A percentile compares a stretch with the other conserved stretches of the same genome.
Conservation (phyloP, 345 rosid species). For the Populus simonii region DNA sequence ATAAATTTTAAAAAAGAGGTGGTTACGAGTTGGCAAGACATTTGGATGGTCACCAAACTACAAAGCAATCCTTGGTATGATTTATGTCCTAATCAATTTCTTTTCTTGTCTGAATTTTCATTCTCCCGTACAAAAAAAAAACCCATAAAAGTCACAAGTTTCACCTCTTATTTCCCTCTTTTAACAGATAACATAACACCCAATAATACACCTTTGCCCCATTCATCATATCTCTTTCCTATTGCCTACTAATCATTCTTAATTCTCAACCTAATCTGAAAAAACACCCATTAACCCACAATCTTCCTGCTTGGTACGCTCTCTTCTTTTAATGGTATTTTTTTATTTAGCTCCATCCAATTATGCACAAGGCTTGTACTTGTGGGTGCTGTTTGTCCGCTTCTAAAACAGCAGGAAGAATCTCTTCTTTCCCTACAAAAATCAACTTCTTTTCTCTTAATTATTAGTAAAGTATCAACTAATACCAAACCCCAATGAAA, state of each 20-base stretch:
- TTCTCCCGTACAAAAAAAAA: background rate
- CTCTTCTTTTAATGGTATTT: background rate
- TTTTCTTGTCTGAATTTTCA: conserved; percentile 2
- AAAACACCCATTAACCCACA: conserved; percentile 10
- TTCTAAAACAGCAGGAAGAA: conserved; percentile 8
- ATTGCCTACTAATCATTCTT: background rate
- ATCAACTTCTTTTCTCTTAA: background rate
- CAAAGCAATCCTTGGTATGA: background rate
- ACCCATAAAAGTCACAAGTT: background rate
- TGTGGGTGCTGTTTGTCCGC: conserved; percentile 7
- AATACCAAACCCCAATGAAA: background rate
- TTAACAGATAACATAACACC: background rate
- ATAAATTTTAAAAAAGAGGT: background rate
- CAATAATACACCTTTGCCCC: background rate
- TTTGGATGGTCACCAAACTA: conserved; percentile 17
- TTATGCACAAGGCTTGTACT: background rate
- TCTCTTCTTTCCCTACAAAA: background rate
- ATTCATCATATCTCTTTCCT: background rate
- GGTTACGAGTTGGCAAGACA: conserved; percentile 1
- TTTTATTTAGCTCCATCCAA: background rate
- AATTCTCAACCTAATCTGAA: background rate
- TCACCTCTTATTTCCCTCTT: background rate
- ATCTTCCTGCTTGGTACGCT: background rate
- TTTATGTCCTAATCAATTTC: background rate
- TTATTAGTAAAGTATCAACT: background rate